These are phyloP conservation scores for Mortierella sp. DNA, from an alignment of 371 early-diverging fungal species.

Conservation along the genomic window DNA sequence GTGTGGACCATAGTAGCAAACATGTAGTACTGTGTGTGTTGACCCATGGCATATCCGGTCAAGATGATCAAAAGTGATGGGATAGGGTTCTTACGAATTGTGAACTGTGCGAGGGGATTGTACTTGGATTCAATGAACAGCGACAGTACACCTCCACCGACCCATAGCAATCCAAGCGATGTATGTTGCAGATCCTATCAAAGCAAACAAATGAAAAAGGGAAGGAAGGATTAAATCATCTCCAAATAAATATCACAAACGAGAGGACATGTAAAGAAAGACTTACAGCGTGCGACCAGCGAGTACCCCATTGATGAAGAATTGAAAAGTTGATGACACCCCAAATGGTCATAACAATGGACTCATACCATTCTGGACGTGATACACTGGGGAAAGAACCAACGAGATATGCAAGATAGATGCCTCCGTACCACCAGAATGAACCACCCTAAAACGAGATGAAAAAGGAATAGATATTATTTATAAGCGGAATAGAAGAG, in stretches of 20 bases:
- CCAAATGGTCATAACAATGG: conserved; percentile 52
- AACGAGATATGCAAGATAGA: conserved; percentile 49
- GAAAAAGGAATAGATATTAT: neutral
- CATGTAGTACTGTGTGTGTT: conserved; percentile 49
- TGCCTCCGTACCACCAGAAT: conserved; percentile 56
- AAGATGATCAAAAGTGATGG: conserved; percentile 46
- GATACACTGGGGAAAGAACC: conserved; percentile 46
- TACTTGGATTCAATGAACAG: conserved; percentile 42
- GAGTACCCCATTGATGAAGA: conserved; percentile 56
- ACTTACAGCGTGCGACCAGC: conserved; percentile 55
- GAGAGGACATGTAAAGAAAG: neutral
- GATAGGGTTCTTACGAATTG: conserved; percentile 47
- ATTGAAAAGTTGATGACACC: conserved; percentile 56
- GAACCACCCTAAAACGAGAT: conserved; percentile 41
- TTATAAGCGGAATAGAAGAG: too few species aligned
- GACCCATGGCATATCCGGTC: conserved; percentile 52
- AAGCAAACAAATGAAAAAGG: neutral
- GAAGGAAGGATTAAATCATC: neutral
- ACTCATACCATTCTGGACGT: conserved; percentile 50
- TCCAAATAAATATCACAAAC: too few species aligned
- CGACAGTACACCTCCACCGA: conserved; percentile 41
- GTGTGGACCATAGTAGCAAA: conserved; percentile 49
- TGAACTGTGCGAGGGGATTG: conserved; percentile 36
- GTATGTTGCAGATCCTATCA: conserved; percentile 53
- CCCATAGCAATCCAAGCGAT: conserved; percentile 49